phyloP scores from a whole-genome alignment of 2,329 filamentous ascomycete species.

The Talaromyces sp. region DNA sequence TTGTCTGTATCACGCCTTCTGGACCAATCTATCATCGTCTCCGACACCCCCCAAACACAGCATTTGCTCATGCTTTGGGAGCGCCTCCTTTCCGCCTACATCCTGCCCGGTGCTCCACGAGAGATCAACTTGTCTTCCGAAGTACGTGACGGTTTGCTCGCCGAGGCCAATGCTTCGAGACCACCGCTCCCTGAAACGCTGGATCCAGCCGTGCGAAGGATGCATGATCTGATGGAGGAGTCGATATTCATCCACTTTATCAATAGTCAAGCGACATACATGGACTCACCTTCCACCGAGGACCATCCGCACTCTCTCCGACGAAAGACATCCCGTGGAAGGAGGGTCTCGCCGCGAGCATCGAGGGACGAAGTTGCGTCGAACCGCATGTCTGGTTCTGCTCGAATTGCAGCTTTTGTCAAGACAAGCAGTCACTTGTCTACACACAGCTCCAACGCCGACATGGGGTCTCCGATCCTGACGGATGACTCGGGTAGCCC shows the following conservation, averaged over 20 bases:
- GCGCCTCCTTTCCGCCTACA: slow-evolving; percentile 83
- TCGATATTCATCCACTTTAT: slow-evolving; percentile 90
- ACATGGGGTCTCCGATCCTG: slow-evolving; percentile 32
- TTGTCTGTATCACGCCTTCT: slow-evolving; percentile 50
- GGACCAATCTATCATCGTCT: slow-evolving; percentile 39
- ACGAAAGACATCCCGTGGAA: slow-evolving; percentile 6
- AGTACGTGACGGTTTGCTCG: slow-evolving; percentile 74
- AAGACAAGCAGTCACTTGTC: slow-evolving; percentile 30
- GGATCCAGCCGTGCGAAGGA: slow-evolving; percentile 76
- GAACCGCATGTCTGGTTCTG: slow-evolving; percentile 14
- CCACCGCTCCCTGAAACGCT: slow-evolving; percentile 71
- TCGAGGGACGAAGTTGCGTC: slow-evolving; percentile 24
- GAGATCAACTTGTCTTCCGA: slow-evolving; percentile 87
- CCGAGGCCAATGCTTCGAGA: slow-evolving; percentile 50
- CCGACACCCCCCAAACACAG: slow-evolving; percentile 54
- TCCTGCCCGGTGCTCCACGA: slow-evolving; percentile 73
- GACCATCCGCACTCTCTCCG: slow-evolving; percentile 16
- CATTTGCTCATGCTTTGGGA: slow-evolving; percentile 79
- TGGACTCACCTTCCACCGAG: slow-evolving; percentile 39
- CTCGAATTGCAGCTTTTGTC: slow-evolving; percentile 22
- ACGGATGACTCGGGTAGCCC: slow-evolving; percentile 43
- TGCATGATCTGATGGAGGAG: slow-evolving; percentile 96
- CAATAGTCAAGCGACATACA: slow-evolving; percentile 54
- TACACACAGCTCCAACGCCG: slow-evolving; percentile 33
- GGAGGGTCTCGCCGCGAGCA: slow-evolving; percentile 16